Percentiles rank a stretch among this genome's conserved stretches.
These are phyloP conservation scores for Umbellularia californica DNA, from an alignment of 164 flowering plant species.

Conservation along the genomic window DNA sequence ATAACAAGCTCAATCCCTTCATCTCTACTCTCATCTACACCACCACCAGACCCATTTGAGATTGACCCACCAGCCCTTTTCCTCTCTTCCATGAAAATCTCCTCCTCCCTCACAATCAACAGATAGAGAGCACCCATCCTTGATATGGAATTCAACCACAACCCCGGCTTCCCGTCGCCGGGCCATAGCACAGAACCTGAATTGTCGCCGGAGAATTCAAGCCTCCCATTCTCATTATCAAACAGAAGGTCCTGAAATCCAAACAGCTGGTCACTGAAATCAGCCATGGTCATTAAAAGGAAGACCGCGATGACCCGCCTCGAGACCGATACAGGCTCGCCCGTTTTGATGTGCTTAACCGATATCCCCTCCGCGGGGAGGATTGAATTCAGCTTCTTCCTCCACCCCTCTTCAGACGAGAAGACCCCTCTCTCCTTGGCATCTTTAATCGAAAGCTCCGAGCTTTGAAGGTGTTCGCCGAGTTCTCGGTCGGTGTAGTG, in stretches of 20 bases:
- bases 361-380: conserved; percentile 56
- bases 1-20: conserved; percentile 71
- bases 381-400: conserved; percentile 51
- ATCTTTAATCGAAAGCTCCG: conserved; percentile 39
- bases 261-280: conserved; percentile 84
- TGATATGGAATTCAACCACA: conserved; percentile 82
- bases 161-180: conserved; percentile 88
- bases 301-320: conserved; percentile 69
- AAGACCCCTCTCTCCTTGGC: conserved; percentile 35
- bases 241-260: conserved; percentile 77
- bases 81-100: conserved; percentile 40
- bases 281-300: conserved; percentile 83
- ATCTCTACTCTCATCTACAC: conserved; percentile 26
- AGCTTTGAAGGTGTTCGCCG: conserved; percentile 46
- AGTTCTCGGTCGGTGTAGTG: conserved; percentile 61
- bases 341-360: conserved; percentile 74
- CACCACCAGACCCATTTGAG: background rate
- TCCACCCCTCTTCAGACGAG: conserved; percentile 53
- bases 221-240: conserved; percentile 57
- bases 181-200: conserved; percentile 61
- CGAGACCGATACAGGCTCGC: conserved; percentile 60
- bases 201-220: conserved; percentile 63
- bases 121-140: conserved; percentile 76
- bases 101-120: conserved; percentile 71
- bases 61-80: conserved; percentile 19